A percentile compares a stretch with the other conserved stretches of the same genome.
phyloP scores from a whole-genome alignment of 352 stramenopile species.

The Pythium oligandrum region DNA sequence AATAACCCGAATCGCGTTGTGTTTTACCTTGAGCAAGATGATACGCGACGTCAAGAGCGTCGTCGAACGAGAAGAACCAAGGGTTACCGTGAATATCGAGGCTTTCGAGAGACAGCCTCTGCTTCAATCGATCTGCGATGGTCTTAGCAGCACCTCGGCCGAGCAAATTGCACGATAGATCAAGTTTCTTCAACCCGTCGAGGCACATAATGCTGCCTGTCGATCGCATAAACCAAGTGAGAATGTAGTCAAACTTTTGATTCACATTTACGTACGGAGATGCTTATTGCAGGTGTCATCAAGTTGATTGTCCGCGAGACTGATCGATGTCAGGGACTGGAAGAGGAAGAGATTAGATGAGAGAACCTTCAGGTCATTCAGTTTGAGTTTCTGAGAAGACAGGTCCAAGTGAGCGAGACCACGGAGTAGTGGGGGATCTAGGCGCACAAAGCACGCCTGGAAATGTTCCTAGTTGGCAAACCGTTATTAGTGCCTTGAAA shows the following conservation, averaged over 20 bases:
- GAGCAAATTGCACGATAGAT: conserved; percentile 38
- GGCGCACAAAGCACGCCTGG: conserved; percentile 23
- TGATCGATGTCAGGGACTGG: conserved; percentile 17
- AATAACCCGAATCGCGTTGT: not conserved
- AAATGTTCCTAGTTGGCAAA: conserved; percentile 16
- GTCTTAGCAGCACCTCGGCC: conserved; percentile 19
- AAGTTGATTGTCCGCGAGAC: conserved; percentile 35
- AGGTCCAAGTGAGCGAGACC: conserved; percentile 24
- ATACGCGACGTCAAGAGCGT: conserved; percentile 22
- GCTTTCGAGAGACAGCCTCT: conserved; percentile 20
- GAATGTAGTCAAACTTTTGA: not conserved
- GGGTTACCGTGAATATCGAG: conserved; percentile 32
- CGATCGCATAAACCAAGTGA: not conserved
- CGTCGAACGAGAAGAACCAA: conserved; percentile 27
- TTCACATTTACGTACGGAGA: conserved; percentile 16
- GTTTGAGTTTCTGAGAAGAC: conserved; percentile 18
- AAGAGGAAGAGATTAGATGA: conserved; percentile 26
- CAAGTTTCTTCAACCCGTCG: conserved; percentile 20
- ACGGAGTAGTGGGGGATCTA: conserved; percentile 23
- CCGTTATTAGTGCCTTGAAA: no score
- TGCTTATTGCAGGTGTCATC: conserved; percentile 23
- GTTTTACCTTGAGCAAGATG: conserved; percentile 6
- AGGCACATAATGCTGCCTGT: conserved; percentile 25
- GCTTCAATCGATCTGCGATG: conserved; percentile 26
- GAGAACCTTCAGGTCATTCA: conserved; percentile 18